Percentiles rank a stretch among this genome's conserved stretches.
Evolutionary conservation across 1,284 basidiomycete species (phyloP).

Genomic region (Lentinula novae-zelandiae): DNA sequence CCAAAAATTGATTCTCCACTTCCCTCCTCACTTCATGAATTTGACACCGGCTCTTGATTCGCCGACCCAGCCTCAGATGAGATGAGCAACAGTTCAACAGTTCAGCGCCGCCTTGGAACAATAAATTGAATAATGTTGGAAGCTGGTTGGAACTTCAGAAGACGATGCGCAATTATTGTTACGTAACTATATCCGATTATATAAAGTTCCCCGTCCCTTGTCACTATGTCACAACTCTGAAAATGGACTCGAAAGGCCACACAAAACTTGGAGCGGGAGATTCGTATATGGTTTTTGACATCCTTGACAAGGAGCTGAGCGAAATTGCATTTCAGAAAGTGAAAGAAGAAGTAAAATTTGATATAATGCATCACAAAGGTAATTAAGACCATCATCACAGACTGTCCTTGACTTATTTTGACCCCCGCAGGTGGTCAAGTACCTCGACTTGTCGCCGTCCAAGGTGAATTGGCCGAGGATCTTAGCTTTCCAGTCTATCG

Average conservation of each 20-base stretch:
- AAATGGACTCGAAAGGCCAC: background rate
- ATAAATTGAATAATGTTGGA: too few species aligned
- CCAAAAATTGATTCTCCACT: too few species aligned
- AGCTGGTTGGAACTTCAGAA: too few species aligned
- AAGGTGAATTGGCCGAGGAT: constrained; percentile 45
- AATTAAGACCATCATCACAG: background rate
- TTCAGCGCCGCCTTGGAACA: too few species aligned
- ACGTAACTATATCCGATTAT: too few species aligned
- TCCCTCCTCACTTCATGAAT: too few species aligned
- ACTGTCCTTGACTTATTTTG: background rate
- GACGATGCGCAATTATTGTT: too few species aligned
- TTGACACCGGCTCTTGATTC: too few species aligned
- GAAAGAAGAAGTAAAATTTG: constrained; percentile 63
- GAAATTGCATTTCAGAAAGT: constrained; percentile 52
- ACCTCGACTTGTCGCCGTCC: constrained; percentile 67
- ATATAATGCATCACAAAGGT: constrained; percentile 71
- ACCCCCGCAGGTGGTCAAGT: constrained; percentile 66
- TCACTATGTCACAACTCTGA: too few species aligned
- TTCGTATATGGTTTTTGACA: constrained; percentile 46
- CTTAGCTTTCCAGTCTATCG: constrained; percentile 70
- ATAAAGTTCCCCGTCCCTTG: too few species aligned
- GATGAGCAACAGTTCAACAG: too few species aligned
- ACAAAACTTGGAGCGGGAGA: constrained; percentile 58
- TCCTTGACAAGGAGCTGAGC: constrained; percentile 51
- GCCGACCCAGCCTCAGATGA: too few species aligned